phyloP scores from a whole-genome alignment of 1,284 basidiomycete species.

The Pterulicium gracile region DNA sequence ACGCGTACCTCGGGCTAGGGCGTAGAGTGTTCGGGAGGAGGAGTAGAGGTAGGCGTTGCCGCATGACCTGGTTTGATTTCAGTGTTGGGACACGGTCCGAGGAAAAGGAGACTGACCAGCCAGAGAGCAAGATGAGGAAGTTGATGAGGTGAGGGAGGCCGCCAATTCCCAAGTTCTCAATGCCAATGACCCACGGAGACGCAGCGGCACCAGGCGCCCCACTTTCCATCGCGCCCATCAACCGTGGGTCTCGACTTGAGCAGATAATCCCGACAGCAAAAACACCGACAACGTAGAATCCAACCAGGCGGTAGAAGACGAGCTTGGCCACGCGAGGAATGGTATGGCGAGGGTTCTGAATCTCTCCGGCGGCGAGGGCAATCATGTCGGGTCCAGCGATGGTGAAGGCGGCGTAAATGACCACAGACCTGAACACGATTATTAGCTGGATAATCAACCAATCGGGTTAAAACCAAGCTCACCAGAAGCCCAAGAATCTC shows the following conservation, averaged over 20 bases:
- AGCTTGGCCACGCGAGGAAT: slow-evolving; percentile 28
- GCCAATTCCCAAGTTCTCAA: not conserved
- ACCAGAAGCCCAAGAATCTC: too few species aligned
- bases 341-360: slow-evolving; percentile 15
- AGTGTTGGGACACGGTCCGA: too few species aligned
- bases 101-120: slow-evolving; percentile 59
- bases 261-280: too few species aligned
- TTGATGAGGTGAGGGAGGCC: slow-evolving; percentile 38
- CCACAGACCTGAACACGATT: not conserved
- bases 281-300: slow-evolving; percentile 47
- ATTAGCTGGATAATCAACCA: too few species aligned
- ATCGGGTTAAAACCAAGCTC: too few species aligned
- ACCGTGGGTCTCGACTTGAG: too few species aligned
- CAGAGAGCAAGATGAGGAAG: slow-evolving; percentile 58
- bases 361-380: slow-evolving; percentile 32
- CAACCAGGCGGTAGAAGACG: slow-evolving; percentile 36
- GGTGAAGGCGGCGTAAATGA: slow-evolving; percentile 6
- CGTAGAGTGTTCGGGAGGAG: too few species aligned
- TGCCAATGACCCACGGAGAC: slow-evolving; percentile 1
- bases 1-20: too few species aligned
- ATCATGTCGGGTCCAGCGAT: slow-evolving; percentile 6
- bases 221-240: too few species aligned
- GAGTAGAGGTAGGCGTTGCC: too few species aligned
- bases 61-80: too few species aligned
- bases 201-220: slow-evolving; percentile 22